Percentiles rank a stretch among this genome's conserved stretches.
These are phyloP conservation scores for Aureobasidium sp. DNA, from an alignment of 2,329 filamentous ascomycete species.

Conservation along the genomic window DNA sequence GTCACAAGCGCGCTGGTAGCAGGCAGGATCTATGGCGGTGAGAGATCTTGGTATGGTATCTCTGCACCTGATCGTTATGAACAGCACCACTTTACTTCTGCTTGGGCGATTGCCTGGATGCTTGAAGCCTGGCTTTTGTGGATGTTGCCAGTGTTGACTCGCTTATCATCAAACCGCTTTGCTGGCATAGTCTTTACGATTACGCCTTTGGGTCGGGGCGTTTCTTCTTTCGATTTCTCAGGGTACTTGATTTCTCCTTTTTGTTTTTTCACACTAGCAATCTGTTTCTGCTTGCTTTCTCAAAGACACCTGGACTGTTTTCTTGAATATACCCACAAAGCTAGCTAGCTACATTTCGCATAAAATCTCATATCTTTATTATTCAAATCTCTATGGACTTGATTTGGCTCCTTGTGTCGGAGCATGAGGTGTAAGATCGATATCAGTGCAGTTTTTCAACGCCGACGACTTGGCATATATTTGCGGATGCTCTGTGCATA, in stretches of 20 bases:
- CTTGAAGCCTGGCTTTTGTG: background rate
- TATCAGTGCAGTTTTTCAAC: no score
- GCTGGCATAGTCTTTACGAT: background rate
- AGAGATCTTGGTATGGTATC: background rate
- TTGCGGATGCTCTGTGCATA: no score
- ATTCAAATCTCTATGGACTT: no score
- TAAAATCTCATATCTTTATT: background rate
- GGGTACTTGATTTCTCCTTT: background rate
- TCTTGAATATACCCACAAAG: background rate
- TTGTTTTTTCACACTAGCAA: background rate
- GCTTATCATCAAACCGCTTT: background rate
- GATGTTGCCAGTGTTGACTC: background rate
- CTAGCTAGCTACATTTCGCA: background rate
- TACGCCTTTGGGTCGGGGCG: background rate
- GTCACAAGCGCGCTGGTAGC: slow-evolving; percentile 26
- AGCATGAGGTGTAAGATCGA: no score
- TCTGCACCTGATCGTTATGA: background rate
- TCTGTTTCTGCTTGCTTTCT: background rate
- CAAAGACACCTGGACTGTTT: background rate
- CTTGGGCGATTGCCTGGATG: background rate
- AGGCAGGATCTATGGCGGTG: slow-evolving; percentile 31
- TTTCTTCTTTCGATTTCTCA: background rate
- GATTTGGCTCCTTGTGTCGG: no score
- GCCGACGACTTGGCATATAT: no score
- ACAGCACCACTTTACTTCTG: background rate